phyloP scores from a whole-genome alignment of 805 yeast genomes.

The Saccharomycopsis capsularis region DNA sequence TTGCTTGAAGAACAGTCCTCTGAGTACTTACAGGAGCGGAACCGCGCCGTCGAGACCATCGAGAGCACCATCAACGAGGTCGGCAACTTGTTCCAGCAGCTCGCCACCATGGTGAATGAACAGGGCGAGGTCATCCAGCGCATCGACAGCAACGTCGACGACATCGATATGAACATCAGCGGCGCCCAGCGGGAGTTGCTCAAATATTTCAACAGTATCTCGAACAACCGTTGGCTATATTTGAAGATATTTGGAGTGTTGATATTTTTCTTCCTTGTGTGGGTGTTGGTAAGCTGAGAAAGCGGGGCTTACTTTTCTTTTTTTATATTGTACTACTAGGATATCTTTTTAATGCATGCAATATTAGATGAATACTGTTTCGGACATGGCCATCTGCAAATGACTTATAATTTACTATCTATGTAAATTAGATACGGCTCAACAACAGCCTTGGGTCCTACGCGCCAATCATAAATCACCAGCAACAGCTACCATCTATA shows the following conservation, averaged over 20 bases:
- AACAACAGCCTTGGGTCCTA: too few relatives aligned
- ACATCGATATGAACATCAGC: slow-evolving; percentile 75
- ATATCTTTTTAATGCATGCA: too few relatives aligned
- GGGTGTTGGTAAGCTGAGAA: slow-evolving; percentile 68
- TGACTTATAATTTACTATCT: too few relatives aligned
- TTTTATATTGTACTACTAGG: too few relatives aligned
- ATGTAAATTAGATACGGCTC: too few relatives aligned
- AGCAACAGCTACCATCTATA: too few relatives aligned
- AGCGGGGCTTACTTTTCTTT: too few relatives aligned
- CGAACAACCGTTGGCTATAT: slow-evolving; percentile 89
- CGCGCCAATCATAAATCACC: too few relatives aligned
- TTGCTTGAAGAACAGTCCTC: slow-evolving; percentile 75
- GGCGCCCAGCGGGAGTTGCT: slow-evolving; percentile 94
- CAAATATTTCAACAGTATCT: slow-evolving; percentile 80
- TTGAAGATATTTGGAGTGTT: slow-evolving; percentile 83
- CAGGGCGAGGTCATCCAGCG: slow-evolving; percentile 95
- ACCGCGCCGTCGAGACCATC: slow-evolving; percentile 88
- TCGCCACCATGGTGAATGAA: slow-evolving; percentile 96
- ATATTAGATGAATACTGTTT: too few relatives aligned
- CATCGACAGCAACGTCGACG: slow-evolving; percentile 92
- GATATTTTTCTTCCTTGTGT: slow-evolving; percentile 63
- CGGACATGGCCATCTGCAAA: too few relatives aligned
- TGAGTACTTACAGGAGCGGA: slow-evolving; percentile 74
- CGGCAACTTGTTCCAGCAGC: slow-evolving; percentile 87
- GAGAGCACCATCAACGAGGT: slow-evolving; percentile 97